These are phyloP conservation scores for Rosa lucieae DNA, from an alignment of 306 rosid species.

Conservation along the genomic window DNA sequence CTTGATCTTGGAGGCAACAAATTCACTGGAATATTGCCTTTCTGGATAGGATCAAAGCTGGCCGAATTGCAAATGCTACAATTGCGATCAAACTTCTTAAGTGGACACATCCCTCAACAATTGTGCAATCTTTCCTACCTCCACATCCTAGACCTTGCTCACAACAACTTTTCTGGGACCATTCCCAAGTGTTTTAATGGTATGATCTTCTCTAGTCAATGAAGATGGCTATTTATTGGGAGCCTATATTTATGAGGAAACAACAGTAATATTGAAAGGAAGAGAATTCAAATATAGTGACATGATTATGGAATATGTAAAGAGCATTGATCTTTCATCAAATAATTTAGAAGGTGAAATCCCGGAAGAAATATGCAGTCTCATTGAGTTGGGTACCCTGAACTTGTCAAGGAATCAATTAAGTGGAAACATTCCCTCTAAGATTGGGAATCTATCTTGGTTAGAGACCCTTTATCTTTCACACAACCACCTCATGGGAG, in stretches of 20 bases:
- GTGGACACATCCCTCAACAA: slow-evolving; percentile 9
- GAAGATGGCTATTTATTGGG: not conserved
- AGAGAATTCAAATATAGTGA: not conserved
- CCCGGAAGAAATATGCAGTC: slow-evolving; percentile 10
- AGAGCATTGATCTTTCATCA: slow-evolving; percentile 15
- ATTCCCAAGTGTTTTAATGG: slow-evolving; percentile 19
- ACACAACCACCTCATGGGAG: not conserved
- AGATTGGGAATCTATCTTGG: slow-evolving; percentile 11
- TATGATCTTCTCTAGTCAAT: not conserved
- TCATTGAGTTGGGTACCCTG: slow-evolving; percentile 1
- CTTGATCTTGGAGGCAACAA: slow-evolving; percentile 18
- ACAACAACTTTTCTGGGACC: slow-evolving; percentile 14
- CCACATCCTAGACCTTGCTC: slow-evolving; percentile 10
- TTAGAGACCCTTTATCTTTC: slow-evolving; percentile 21
- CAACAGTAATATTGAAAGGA: slow-evolving; percentile 10
- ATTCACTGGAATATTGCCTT: slow-evolving; percentile 16
- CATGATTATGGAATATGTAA: not conserved
- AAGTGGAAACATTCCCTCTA: slow-evolving; percentile 13
- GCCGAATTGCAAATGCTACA: not conserved
- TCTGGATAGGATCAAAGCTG: slow-evolving; percentile 2
- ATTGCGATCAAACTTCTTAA: not conserved
- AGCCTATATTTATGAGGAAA: not conserved
- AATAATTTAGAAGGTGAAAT: slow-evolving; percentile 19
- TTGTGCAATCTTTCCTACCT: slow-evolving; percentile 13
- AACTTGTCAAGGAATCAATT: slow-evolving; percentile 20